Percentiles rank a stretch among this genome's conserved stretches.
Evolutionary conservation across 169 alveolate genomes (phyloP).

Genomic region (Perkinsus olseni): DNA sequence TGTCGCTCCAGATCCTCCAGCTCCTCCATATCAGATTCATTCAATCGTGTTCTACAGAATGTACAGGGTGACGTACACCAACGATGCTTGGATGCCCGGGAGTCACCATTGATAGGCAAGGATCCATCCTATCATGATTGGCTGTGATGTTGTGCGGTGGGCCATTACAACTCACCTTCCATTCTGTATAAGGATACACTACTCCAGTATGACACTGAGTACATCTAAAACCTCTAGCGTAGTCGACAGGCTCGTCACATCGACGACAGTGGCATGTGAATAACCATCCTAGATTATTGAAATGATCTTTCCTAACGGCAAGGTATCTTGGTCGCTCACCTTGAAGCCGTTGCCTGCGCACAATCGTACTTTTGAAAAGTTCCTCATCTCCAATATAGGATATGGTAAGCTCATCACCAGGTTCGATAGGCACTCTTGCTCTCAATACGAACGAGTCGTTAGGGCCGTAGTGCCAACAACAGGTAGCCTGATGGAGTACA

Average conservation of each 20-base stretch:
- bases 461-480: conserved; percentile 55
- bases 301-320: conserved; percentile 20
- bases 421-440: conserved; percentile 34
- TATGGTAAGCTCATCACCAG: conserved; percentile 51
- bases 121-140: too few relatives aligned
- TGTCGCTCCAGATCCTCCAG: neutral
- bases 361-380: conserved; percentile 42
- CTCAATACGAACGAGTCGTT: conserved; percentile 45
- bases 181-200: conserved; percentile 14
- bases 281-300: conserved; percentile 37
- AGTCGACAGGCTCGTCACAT: conserved; percentile 36
- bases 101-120: too few relatives aligned
- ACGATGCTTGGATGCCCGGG: conserved; percentile 28
- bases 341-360: conserved; percentile 17
- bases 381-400: conserved; percentile 57
- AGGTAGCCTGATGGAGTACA: conserved; percentile 27
- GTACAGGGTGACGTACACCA: conserved; percentile 19
- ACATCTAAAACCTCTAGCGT: conserved; percentile 48
- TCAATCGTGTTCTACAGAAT: neutral
- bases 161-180: conserved; percentile 14
- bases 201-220: conserved; percentile 48
- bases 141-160: too few relatives aligned
- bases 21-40: conserved; percentile 18
- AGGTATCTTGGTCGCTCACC: neutral
- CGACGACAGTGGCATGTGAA: conserved; percentile 45